These are phyloP conservation scores for Saccharomycopsis hybrid DNA, from an alignment of 1,139 yeast species.

Conservation along the genomic window DNA sequence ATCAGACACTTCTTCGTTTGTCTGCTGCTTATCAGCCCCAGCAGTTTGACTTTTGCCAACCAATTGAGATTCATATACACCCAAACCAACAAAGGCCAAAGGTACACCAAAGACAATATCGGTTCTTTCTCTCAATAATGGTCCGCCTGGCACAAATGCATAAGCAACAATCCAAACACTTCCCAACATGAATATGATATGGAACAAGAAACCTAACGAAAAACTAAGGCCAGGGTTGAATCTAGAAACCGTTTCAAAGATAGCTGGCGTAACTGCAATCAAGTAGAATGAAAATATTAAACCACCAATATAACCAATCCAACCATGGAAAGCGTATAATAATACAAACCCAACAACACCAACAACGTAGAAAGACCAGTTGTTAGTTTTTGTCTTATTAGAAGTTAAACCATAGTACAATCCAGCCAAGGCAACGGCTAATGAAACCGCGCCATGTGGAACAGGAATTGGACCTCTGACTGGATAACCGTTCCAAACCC, in stretches of 20 bases:
- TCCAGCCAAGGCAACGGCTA: slow-evolving; percentile 56
- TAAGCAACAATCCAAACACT: slow-evolving; percentile 98
- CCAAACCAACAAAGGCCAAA: slow-evolving; percentile 39
- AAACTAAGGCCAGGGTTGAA: slow-evolving; percentile 54
- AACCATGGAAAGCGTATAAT: slow-evolving; percentile 50
- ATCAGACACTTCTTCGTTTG: slow-evolving; percentile 5
- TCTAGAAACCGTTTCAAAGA: slow-evolving; percentile 52
- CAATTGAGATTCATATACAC: slow-evolving; percentile 24
- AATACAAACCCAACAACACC: slow-evolving; percentile 48
- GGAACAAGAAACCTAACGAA: slow-evolving; percentile 49
- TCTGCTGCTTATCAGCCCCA: neutral
- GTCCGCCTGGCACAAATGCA: slow-evolving; percentile 98
- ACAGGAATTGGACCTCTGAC: slow-evolving; percentile 82
- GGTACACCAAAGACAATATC: slow-evolving; percentile 60
- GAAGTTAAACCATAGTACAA: slow-evolving; percentile 36
- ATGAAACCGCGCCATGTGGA: slow-evolving; percentile 74
- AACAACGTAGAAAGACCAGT: slow-evolving; percentile 26
- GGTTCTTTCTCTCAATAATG: slow-evolving; percentile 77
- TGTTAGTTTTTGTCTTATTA: slow-evolving; percentile 20
- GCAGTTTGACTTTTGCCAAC: neutral
- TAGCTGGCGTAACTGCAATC: slow-evolving; percentile 54
- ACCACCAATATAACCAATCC: slow-evolving; percentile 82
- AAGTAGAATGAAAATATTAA: slow-evolving; percentile 57
- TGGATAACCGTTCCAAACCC: slow-evolving; percentile 96
- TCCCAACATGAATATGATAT: slow-evolving; percentile 56